Evolutionary conservation across 768 basidiomycete genomes (phyloP).

Genomic region (Amanita subjunquillea): DNA sequence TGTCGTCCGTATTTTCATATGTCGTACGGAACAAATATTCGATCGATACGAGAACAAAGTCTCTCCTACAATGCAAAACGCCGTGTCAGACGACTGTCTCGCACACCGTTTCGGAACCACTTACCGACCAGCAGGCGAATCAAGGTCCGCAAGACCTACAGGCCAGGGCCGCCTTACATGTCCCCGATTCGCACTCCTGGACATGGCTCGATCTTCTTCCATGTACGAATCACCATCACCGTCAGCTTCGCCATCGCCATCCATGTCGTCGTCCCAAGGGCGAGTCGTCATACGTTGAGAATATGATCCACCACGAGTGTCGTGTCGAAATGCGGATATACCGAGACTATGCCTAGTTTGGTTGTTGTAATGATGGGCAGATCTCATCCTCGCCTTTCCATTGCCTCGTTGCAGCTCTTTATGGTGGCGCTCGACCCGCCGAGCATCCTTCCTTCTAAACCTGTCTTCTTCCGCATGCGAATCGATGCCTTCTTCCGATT

Average conservation of each 20-base stretch:
- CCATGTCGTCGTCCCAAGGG: slow-evolving; percentile 5
- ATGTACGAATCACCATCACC: slow-evolving; percentile 16
- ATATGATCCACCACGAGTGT: not conserved
- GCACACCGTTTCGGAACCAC: slow-evolving; percentile 13
- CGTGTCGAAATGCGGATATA: slow-evolving; percentile 7
- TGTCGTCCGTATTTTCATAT: slow-evolving; percentile 54
- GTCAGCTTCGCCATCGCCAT: slow-evolving; percentile 15
- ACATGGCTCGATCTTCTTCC: slow-evolving; percentile 15
- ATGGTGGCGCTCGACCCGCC: slow-evolving; percentile 10
- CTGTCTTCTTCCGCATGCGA: slow-evolving; percentile 14
- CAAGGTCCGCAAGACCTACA: slow-evolving; percentile 45
- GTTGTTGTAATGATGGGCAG: not conserved
- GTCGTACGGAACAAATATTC: slow-evolving; percentile 58
- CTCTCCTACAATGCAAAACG: slow-evolving; percentile 25
- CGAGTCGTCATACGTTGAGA: not conserved
- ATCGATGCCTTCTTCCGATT: slow-evolving; percentile 19
- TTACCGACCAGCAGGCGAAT: slow-evolving; percentile 51
- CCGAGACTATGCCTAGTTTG: slow-evolving; percentile 7
- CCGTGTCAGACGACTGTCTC: not conserved
- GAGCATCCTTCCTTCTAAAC: slow-evolving; percentile 11
- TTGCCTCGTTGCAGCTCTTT: slow-evolving; percentile 5
- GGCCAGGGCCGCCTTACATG: slow-evolving; percentile 20
- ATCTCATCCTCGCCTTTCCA: slow-evolving; percentile 9
- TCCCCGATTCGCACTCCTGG: slow-evolving; percentile 9
- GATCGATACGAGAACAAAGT: slow-evolving; percentile 53